These are phyloP conservation scores for Debaryomyces singareniensis DNA, from an alignment of 1,139 yeast species.

Conservation along the genomic window DNA sequence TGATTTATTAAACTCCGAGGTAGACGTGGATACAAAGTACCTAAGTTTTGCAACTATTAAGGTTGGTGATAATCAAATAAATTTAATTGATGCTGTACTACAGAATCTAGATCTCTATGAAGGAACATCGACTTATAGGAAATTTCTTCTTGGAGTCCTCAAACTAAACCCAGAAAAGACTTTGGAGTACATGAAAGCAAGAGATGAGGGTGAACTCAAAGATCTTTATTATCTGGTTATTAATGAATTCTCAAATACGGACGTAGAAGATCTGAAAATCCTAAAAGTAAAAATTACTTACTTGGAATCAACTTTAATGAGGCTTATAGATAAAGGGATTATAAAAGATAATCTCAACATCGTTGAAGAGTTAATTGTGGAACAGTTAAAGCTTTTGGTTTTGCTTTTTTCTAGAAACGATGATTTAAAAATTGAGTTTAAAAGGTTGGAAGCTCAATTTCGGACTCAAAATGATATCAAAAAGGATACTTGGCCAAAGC, in stretches of 20 bases:
- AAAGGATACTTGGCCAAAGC: constrained; percentile 30
- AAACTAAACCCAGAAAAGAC: constrained; percentile 23
- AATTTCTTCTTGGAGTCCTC: constrained; percentile 23
- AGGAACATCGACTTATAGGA: constrained; percentile 12
- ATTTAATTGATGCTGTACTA: constrained; percentile 10
- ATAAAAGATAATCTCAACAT: constrained; percentile 5
- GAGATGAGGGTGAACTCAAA: constrained; percentile 19
- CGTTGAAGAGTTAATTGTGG: constrained; percentile 13
- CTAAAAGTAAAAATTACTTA: constrained; percentile 22
- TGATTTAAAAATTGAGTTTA: constrained; percentile 17
- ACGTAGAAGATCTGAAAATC: constrained; percentile 5
- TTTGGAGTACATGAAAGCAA: constrained; percentile 23
- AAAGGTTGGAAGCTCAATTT: constrained; percentile 21
- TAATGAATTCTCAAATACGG: constrained; percentile 19
- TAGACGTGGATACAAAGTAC: not conserved
- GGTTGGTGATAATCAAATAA: constrained; percentile 1
- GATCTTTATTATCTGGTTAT: constrained; percentile 26
- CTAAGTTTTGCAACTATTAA: not conserved
- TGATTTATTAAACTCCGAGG: no score
- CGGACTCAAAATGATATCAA: constrained; percentile 22
- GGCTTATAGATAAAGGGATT: constrained; percentile 8
- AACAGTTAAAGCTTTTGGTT: constrained; percentile 9
- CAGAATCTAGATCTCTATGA: constrained; percentile 6
- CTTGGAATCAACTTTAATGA: constrained; percentile 24
- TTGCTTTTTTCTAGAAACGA: constrained; percentile 11